phyloP scores from a whole-genome alignment of 306 rosid genomes.

The Pachyrhizus erosus region DNA sequence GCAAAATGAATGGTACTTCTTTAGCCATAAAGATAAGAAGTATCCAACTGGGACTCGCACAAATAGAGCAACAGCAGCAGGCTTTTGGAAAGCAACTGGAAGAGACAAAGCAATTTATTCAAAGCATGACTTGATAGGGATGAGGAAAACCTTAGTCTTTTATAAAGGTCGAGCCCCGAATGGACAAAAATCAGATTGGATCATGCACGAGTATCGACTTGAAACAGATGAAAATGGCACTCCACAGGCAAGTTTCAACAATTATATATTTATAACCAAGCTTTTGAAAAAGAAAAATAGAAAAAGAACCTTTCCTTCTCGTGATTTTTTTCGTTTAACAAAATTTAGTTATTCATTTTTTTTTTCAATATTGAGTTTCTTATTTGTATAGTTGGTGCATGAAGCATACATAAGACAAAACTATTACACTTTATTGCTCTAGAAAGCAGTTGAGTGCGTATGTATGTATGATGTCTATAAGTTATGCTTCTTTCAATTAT shows the following conservation, averaged over 20 bases:
- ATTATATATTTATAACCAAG: background rate
- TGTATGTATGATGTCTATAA: background rate
- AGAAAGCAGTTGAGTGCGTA: background rate
- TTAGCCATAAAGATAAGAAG: constrained; percentile 93
- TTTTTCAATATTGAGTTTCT: background rate
- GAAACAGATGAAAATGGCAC: constrained; percentile 88
- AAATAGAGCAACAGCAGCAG: constrained; percentile 92
- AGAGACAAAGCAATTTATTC: constrained; percentile 95
- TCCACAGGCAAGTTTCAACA: constrained; percentile 69
- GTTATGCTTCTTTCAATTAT: background rate
- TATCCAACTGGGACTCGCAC: constrained; percentile 97
- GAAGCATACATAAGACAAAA: background rate
- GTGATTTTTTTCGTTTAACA: background rate
- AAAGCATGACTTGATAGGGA: constrained; percentile 83
- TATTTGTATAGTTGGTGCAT: background rate
- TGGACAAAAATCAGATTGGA: constrained; percentile 97
- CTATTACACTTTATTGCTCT: background rate
- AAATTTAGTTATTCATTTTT: background rate
- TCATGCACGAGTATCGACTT: constrained; percentile 96
- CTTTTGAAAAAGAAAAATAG: background rate
- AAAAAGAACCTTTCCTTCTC: background rate
- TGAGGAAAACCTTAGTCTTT: constrained; percentile 93
- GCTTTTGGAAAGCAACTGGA: constrained; percentile 99
- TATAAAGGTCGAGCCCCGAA: constrained; percentile 97
- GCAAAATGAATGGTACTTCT: constrained; percentile 88